Conservation (phyloP, 495 filamentous ascomycete genomes). For the Daldinia vernicosa region DNA sequence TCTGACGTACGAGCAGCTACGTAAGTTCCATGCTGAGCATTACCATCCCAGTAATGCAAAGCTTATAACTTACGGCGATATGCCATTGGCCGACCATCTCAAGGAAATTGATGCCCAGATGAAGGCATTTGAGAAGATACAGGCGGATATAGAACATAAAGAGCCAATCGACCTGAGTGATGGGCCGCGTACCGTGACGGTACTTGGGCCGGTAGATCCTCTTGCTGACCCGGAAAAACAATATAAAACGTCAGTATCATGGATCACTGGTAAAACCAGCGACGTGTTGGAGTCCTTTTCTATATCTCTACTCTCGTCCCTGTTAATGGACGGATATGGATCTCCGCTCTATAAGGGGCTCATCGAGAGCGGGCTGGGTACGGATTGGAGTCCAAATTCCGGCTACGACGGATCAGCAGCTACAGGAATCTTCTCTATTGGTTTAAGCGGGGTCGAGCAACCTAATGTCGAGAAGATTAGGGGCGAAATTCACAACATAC, state of each 20-base stretch:
- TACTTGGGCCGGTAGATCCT: conserved; percentile 88
- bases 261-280: conserved; percentile 84
- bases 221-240: conserved; percentile 85
- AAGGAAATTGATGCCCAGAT: conserved; percentile 77
- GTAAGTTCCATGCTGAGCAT: conserved; percentile 84
- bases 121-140: conserved; percentile 71
- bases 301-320: conserved; percentile 76
- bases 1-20: conserved; percentile 85
- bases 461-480: conserved; percentile 81
- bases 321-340: conserved; percentile 92
- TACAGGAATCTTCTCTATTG: conserved; percentile 85
- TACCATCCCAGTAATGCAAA: conserved; percentile 98
- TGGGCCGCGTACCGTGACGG: conserved; percentile 71
- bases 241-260: conserved; percentile 90
- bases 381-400: conserved; percentile 92
- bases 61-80: conserved; percentile 93
- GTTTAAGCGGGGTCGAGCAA: conserved; percentile 84
- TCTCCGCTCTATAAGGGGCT: conserved; percentile 92
- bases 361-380: conserved; percentile 89
- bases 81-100: conserved; percentile 83
- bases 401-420: conserved; percentile 83
- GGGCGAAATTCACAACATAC: conserved; percentile 71
- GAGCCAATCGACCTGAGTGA: conserved; percentile 74
- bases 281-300: conserved; percentile 89
- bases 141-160: conserved; percentile 76